A percentile compares a stretch with the other conserved stretches of the same genome.
These are phyloP conservation scores for Talaromyces wortmannii DNA, from an alignment of 495 filamentous ascomycete species.

Conservation along the genomic window DNA sequence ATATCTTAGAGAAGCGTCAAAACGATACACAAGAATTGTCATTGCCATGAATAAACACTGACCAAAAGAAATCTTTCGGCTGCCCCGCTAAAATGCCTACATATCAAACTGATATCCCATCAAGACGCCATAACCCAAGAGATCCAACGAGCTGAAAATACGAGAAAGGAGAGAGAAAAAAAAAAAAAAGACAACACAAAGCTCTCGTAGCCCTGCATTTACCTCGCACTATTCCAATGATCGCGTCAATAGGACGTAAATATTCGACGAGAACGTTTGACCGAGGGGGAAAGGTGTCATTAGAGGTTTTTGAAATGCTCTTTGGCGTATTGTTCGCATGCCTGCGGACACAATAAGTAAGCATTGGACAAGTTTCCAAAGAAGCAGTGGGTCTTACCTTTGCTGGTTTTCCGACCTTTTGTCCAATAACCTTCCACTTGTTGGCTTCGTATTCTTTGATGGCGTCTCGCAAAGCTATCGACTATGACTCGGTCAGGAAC, in stretches of 20 bases:
- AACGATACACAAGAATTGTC: no score
- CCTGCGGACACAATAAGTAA: slow-evolving; percentile 42
- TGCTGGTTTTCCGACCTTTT: slow-evolving; percentile 94
- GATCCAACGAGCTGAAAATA: background rate
- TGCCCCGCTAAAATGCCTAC: background rate
- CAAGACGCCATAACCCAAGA: background rate
- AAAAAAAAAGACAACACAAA: slow-evolving; percentile 7
- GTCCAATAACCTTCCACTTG: slow-evolving; percentile 96
- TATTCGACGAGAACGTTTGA: no score
- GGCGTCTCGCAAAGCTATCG: slow-evolving; percentile 75
- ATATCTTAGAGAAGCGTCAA: no score
- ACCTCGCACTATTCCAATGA: no score
- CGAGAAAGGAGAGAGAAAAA: slow-evolving; percentile 11
- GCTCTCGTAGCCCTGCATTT: slow-evolving; percentile 6
- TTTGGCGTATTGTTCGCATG: slow-evolving; percentile 97
- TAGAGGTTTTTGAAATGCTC: slow-evolving; percentile 73
- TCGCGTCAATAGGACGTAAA: no score
- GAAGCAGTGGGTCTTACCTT: slow-evolving; percentile 53
- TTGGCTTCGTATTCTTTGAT: slow-evolving; percentile 98
- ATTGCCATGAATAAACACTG: background rate
- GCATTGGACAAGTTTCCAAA: background rate
- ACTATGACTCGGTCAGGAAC: slow-evolving; percentile 45
- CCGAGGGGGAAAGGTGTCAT: slow-evolving; percentile 12
- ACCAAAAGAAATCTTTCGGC: background rate
- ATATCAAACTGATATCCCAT: background rate